Conservation (phyloP, 192 early-diverging fungal species). For the Coemansia sp. region DNA sequence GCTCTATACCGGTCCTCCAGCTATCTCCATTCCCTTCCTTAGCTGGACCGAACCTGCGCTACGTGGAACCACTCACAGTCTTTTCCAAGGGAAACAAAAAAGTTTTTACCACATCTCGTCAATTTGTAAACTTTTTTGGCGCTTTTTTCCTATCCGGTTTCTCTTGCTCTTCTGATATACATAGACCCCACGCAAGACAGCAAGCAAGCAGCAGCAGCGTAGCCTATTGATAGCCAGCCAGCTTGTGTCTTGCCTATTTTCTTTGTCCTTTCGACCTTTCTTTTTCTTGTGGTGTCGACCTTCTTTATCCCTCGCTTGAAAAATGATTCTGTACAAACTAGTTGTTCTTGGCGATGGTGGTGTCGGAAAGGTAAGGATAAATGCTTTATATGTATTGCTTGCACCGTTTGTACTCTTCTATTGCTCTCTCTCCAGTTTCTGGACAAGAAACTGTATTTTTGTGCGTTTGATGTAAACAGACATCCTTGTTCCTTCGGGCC, state of each 20-base stretch:
- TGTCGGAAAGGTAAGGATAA: conserved; percentile 82
- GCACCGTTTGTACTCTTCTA: background rate
- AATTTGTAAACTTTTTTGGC: conserved; percentile 13
- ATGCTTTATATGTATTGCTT: background rate
- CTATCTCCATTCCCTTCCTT: background rate
- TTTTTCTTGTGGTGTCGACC: conserved; percentile 2
- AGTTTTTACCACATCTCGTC: background rate
- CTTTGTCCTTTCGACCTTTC: conserved; percentile 3
- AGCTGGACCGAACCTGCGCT: conserved; percentile 1
- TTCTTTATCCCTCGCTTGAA: background rate
- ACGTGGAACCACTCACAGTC: background rate
- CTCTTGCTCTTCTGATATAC: conserved; percentile 1
- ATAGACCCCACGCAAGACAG: conserved; percentile 1
- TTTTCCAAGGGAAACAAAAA: background rate
- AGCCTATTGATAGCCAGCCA: background rate
- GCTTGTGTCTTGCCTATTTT: background rate
- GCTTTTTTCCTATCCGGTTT: background rate
- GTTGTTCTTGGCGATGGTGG: conserved; percentile 93
- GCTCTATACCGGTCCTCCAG: background rate
- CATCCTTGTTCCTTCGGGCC: background rate
- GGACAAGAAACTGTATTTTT: too few relatives aligned
- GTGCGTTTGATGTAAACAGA: background rate
- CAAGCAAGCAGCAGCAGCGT: background rate
- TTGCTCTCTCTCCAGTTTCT: too few relatives aligned
- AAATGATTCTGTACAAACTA: conserved; percentile 94